Conservation (phyloP, 2,329 filamentous ascomycete species). For the Apiospora koreana region DNA sequence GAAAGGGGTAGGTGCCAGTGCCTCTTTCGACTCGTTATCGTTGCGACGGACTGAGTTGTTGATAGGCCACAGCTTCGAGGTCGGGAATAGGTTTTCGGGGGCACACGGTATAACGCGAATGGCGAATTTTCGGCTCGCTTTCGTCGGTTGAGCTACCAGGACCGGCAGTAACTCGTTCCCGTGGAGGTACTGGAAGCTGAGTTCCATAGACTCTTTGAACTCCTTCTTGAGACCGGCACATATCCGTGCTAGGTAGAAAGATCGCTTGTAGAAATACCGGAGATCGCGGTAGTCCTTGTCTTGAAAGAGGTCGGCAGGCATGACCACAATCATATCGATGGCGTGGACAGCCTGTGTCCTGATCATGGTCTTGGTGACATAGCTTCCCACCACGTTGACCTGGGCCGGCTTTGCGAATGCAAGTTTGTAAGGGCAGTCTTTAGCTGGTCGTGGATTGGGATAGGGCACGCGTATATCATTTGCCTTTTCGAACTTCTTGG, state of each 20-base stretch:
- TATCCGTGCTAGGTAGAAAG: slow-evolving; percentile 86
- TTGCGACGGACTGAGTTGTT: slow-evolving; percentile 70
- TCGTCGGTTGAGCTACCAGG: slow-evolving; percentile 45
- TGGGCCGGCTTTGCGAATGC: slow-evolving; percentile 73
- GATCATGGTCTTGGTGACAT: slow-evolving; percentile 73
- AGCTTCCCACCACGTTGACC: slow-evolving; percentile 88
- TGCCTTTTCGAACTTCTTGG: slow-evolving; percentile 17
- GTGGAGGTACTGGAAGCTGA: slow-evolving; percentile 67
- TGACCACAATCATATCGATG: slow-evolving; percentile 84
- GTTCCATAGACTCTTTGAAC: slow-evolving; percentile 52
- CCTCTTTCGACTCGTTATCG: slow-evolving; percentile 44
- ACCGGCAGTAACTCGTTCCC: slow-evolving; percentile 79
- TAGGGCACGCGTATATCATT: slow-evolving; percentile 65
- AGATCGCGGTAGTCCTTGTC: slow-evolving; percentile 94
- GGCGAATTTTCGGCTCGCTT: slow-evolving; percentile 40
- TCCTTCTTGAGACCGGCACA: slow-evolving; percentile 67
- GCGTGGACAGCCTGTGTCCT: slow-evolving; percentile 60
- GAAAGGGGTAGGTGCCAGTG: slow-evolving; percentile 66
- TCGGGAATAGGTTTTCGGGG: slow-evolving; percentile 68
- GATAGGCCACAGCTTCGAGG: slow-evolving; percentile 68
- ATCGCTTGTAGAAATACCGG: slow-evolving; percentile 91
- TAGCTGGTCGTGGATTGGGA: slow-evolving; percentile 74
- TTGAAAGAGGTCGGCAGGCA: slow-evolving; percentile 80
- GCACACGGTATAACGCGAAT: slow-evolving; percentile 80
- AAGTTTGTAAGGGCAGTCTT: slow-evolving; percentile 80